Evolutionary conservation across 2,329 filamentous ascomycete genomes (phyloP).

Genomic region (Knufia petricola): DNA sequence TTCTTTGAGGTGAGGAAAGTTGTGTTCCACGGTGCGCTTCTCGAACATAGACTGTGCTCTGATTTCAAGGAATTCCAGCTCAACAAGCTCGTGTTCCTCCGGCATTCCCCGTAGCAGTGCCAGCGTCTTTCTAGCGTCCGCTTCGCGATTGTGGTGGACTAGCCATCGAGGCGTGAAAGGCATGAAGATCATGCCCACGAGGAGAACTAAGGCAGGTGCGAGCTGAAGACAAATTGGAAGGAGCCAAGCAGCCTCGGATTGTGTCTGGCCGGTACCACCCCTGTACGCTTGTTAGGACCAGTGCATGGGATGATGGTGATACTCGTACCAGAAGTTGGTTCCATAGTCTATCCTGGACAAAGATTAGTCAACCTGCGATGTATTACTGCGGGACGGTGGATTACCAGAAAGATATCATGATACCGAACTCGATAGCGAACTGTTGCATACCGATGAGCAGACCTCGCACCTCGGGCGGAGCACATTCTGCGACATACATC

Average conservation of each 20-base stretch:
- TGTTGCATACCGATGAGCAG: constrained; percentile 34
- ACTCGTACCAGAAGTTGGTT: constrained; percentile 32
- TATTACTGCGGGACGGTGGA: too few species aligned
- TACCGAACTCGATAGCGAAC: constrained; percentile 35
- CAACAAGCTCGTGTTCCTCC: constrained; percentile 56
- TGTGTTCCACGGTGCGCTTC: constrained; percentile 57
- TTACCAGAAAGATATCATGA: constrained; percentile 32
- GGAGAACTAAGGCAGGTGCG: constrained; percentile 55
- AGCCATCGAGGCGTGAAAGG: constrained; percentile 71
- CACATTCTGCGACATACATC: constrained; percentile 17
- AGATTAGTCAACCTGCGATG: too few species aligned
- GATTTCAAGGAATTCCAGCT: constrained; percentile 70
- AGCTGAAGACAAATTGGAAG: constrained; percentile 64
- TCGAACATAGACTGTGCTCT: constrained; percentile 72
- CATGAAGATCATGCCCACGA: constrained; percentile 64
- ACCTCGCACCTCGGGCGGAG: constrained; percentile 35
- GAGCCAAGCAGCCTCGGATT: constrained; percentile 62
- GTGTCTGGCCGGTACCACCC: constrained; percentile 39
- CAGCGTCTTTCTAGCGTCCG: constrained; percentile 30
- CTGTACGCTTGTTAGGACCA: constrained; percentile 1
- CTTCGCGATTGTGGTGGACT: constrained; percentile 38
- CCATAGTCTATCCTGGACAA: constrained; percentile 43
- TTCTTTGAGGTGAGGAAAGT: constrained; percentile 56
- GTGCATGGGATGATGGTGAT: background rate
- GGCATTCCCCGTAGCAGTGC: constrained; percentile 42